Percentiles rank a stretch among this genome's conserved stretches.
phyloP scores from a whole-genome alignment of 768 basidiomycete species.

The Melanogaster broomeanus region DNA sequence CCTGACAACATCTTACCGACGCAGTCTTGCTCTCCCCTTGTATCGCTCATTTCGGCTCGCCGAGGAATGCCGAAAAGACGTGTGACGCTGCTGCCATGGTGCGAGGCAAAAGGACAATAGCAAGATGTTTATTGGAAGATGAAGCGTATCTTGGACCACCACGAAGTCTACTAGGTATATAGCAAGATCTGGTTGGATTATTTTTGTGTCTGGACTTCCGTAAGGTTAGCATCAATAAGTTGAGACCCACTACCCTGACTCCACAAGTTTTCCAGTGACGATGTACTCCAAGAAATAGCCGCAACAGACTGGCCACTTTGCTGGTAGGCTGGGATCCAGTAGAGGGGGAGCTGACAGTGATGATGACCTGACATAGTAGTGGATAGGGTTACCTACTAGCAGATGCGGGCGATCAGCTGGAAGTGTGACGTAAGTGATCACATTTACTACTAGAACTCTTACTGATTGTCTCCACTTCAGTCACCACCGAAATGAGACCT shows the following conservation, averaged over 20 bases:
- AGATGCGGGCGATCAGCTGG: too few species aligned
- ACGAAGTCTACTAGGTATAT: constrained; percentile 88
- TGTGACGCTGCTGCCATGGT: constrained; percentile 55
- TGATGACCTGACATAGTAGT: too few species aligned
- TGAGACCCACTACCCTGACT: background rate
- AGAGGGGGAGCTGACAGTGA: too few species aligned
- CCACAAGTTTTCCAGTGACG: too few species aligned
- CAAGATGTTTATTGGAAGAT: constrained; percentile 70
- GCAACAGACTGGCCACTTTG: too few species aligned
- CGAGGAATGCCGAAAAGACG: constrained; percentile 67
- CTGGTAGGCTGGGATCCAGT: too few species aligned
- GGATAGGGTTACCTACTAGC: too few species aligned
- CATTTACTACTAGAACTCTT: too few species aligned
- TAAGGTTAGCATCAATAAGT: constrained; percentile 51
- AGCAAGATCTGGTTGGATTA: constrained; percentile 87
- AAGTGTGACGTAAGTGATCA: too few species aligned
- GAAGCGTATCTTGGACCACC: constrained; percentile 75
- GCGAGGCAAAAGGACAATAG: constrained; percentile 60
- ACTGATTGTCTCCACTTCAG: too few species aligned
- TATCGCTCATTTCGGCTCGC: constrained; percentile 78
- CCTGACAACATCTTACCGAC: constrained; percentile 68
- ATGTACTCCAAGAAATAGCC: too few species aligned
- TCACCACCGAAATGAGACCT: too few species aligned
- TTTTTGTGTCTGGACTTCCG: constrained; percentile 76
- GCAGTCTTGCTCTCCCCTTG: constrained; percentile 74